Evolutionary conservation across 495 filamentous ascomycete genomes (phyloP).

Genomic region (Delitschia confertaspora): DNA sequence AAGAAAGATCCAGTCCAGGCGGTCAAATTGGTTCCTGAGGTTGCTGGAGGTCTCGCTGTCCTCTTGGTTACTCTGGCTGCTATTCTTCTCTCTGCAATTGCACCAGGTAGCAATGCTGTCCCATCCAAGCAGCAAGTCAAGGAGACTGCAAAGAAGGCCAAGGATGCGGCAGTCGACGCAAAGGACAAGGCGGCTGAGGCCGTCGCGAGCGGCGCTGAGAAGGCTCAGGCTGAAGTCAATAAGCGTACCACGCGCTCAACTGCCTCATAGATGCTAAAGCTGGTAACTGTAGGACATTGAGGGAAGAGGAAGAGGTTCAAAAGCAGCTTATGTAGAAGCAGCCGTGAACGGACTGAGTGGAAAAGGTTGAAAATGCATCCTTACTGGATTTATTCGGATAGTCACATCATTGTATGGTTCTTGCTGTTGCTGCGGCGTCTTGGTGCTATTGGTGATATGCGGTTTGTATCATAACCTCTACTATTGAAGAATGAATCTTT

Average conservation of each 20-base stretch:
- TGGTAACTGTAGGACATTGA: no score
- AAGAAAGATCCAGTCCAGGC: slow-evolving; percentile 84
- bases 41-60: slow-evolving; percentile 69
- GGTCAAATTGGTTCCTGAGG: slow-evolving; percentile 82
- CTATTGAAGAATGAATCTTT: slow-evolving; percentile 14
- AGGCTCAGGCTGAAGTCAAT: slow-evolving; percentile 44
- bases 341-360: no score
- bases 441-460: slow-evolving; percentile 14
- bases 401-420: no score
- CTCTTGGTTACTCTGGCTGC: slow-evolving; percentile 56
- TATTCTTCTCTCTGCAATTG: slow-evolving; percentile 51
- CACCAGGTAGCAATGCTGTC: slow-evolving; percentile 45
- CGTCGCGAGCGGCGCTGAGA: slow-evolving; percentile 49
- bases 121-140: slow-evolving; percentile 45
- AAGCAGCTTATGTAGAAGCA: no score
- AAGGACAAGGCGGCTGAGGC: slow-evolving; percentile 78
- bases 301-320: no score
- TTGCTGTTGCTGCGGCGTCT: no score
- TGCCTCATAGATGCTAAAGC: slow-evolving; percentile 25
- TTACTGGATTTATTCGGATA: no score
- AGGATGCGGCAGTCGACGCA: slow-evolving; percentile 58
- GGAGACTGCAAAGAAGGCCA: slow-evolving; percentile 59
- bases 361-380: no score
- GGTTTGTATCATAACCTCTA: slow-evolving; percentile 27
- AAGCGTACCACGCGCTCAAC: slow-evolving; percentile 50